Conservation (phyloP, 1,139 yeast species). For the Candida tropicalis region DNA sequence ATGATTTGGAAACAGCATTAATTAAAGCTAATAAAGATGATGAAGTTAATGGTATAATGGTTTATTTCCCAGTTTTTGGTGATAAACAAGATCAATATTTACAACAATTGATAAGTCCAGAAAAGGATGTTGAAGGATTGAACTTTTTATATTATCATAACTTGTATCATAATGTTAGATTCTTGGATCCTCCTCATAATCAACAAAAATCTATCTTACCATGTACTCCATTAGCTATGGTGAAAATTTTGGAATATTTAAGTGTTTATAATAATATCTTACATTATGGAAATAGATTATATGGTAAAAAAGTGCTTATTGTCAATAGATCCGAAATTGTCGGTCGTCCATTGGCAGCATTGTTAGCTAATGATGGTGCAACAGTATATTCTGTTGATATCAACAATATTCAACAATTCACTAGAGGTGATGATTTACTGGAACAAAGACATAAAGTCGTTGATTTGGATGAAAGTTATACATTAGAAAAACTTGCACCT, state of each 20-base stretch:
- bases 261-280: constrained; percentile 82
- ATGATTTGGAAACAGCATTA: constrained; percentile 80
- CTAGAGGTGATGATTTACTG: constrained; percentile 89
- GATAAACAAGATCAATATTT: constrained; percentile 92
- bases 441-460: constrained; percentile 82
- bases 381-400: constrained; percentile 91
- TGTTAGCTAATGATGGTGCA: constrained; percentile 96
- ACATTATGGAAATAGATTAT: constrained; percentile 87
- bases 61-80: constrained; percentile 97
- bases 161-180: constrained; percentile 90
- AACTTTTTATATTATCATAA: constrained; percentile 90
- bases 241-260: constrained; percentile 86
- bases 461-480: constrained; percentile 52
- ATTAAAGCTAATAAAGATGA: constrained; percentile 81
- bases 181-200: constrained; percentile 65
- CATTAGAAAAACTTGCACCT: constrained; percentile 66
- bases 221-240: constrained; percentile 94
- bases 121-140: constrained; percentile 95
- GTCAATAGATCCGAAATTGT: constrained; percentile 95
- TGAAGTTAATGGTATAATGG: constrained; percentile 87
- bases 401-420: constrained; percentile 84
- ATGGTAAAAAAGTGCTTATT: constrained; percentile 87
- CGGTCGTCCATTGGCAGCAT: constrained; percentile 95
- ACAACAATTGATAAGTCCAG: constrained; percentile 84
- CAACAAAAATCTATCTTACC: constrained; percentile 87